These are phyloP conservation scores for Meira nashicola DNA, from an alignment of 1,284 basidiomycete species.

Conservation along the genomic window DNA sequence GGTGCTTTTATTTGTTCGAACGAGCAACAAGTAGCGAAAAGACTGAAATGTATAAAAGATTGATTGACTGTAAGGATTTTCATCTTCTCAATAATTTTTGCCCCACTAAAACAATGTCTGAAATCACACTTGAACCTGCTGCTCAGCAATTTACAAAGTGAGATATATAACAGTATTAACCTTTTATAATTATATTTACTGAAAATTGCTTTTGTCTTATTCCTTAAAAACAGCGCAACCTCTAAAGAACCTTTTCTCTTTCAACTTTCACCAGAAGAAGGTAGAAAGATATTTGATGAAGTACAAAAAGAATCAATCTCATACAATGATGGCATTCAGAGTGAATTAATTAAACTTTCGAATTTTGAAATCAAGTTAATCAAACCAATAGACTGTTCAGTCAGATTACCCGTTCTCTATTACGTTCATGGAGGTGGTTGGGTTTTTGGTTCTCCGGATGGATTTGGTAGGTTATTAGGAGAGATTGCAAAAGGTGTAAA, in stretches of 20 bases:
- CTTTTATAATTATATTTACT: no score
- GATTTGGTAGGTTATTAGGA: background rate
- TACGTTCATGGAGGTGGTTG: constrained; percentile 5
- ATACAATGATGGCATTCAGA: background rate
- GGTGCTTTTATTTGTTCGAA: no score
- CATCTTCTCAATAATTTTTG: no score
- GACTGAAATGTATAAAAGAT: no score
- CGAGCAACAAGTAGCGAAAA: no score
- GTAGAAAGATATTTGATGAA: background rate
- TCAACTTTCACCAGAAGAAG: background rate
- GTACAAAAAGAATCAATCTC: background rate
- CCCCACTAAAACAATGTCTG: no score
- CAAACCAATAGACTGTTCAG: background rate
- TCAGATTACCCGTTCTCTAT: background rate
- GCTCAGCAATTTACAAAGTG: background rate
- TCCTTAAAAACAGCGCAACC: background rate
- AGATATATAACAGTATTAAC: background rate
- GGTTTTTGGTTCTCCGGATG: background rate
- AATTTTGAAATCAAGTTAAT: background rate
- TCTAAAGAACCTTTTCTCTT: background rate
- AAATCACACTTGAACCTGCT: background rate
- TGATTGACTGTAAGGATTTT: no score
- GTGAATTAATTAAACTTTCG: background rate
- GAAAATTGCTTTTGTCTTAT: background rate
- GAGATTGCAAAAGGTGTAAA: background rate